These are phyloP conservation scores for Botrytis elliptica DNA, from an alignment of 2,329 filamentous ascomycete species.

Conservation along the genomic window DNA sequence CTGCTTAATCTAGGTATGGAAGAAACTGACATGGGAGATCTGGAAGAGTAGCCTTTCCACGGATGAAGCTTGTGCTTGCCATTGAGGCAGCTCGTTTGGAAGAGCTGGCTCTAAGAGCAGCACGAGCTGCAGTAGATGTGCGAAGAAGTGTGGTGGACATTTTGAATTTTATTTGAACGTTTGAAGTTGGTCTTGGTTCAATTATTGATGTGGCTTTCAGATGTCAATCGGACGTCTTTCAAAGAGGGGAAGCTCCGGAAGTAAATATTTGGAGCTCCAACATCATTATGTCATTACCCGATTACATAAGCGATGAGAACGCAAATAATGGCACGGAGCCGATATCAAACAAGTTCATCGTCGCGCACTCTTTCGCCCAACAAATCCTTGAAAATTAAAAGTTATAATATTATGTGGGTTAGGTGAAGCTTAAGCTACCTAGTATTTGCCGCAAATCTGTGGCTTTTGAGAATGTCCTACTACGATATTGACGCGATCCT, in stretches of 20 bases:
- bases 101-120: constrained; percentile 67
- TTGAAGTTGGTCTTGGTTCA: constrained; percentile 25
- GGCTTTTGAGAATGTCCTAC: constrained; percentile 60
- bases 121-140: constrained; percentile 64
- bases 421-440: not conserved
- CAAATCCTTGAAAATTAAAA: not conserved
- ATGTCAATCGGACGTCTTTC: constrained; percentile 16
- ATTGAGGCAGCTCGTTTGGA: constrained; percentile 63
- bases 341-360: not conserved
- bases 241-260: constrained; percentile 5
- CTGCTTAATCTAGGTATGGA: not conserved
- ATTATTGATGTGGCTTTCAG: constrained; percentile 15
- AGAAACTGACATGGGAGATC: constrained; percentile 69
- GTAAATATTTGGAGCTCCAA: constrained; percentile 16
- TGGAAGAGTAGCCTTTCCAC: constrained; percentile 89
- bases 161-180: constrained; percentile 28
- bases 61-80: constrained; percentile 72
- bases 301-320: constrained; percentile 8
- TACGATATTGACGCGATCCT: constrained; percentile 84
- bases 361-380: not conserved
- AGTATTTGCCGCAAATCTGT: not conserved
- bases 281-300: constrained; percentile 15
- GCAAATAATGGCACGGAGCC: not conserved
- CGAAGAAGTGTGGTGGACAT: constrained; percentile 81
- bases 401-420: not conserved